phyloP scores from a whole-genome alignment of 352 stramenopile genomes.

The Peronospora belbahrii region DNA sequence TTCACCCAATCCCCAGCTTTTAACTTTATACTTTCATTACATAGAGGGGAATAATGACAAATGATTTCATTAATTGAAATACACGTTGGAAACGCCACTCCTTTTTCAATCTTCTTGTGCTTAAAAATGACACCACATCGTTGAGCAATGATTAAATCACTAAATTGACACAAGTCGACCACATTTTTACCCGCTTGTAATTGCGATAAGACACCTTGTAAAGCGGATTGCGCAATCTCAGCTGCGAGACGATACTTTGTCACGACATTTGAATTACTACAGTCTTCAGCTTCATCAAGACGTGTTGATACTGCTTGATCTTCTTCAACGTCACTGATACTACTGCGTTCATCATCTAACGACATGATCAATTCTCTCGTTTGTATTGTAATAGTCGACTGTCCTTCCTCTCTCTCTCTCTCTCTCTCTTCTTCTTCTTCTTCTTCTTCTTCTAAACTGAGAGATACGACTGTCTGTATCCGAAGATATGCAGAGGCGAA shows the following conservation, averaged over 20 bases:
- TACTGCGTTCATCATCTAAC: constrained; percentile 33
- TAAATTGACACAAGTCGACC: constrained; percentile 93
- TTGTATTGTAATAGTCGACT: no score
- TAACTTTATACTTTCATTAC: constrained; percentile 69
- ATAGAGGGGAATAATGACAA: constrained; percentile 96
- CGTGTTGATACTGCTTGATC: constrained; percentile 48
- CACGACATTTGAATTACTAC: constrained; percentile 88
- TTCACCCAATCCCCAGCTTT: constrained; percentile 86
- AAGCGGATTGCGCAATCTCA: constrained; percentile 97
- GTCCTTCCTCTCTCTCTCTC: no score
- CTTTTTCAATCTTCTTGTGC: constrained; percentile 96
- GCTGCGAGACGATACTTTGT: constrained; percentile 97
- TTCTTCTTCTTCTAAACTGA: no score
- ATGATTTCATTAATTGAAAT: constrained; percentile 98
- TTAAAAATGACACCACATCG: constrained; percentile 93
- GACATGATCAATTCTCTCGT: constrained; percentile 26
- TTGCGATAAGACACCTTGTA: constrained; percentile 93
- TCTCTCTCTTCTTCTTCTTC: no score
- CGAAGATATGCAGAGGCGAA: constrained; percentile 9
- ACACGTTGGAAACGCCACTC: constrained; percentile 98
- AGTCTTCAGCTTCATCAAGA: constrained; percentile 71
- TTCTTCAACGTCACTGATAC: constrained; percentile 58
- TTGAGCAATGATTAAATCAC: constrained; percentile 77
- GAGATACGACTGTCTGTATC: no score
- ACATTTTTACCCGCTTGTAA: constrained; percentile 90